Conservation (phyloP, 139 green algal species). For the Tetraselmis striata region DNA sequence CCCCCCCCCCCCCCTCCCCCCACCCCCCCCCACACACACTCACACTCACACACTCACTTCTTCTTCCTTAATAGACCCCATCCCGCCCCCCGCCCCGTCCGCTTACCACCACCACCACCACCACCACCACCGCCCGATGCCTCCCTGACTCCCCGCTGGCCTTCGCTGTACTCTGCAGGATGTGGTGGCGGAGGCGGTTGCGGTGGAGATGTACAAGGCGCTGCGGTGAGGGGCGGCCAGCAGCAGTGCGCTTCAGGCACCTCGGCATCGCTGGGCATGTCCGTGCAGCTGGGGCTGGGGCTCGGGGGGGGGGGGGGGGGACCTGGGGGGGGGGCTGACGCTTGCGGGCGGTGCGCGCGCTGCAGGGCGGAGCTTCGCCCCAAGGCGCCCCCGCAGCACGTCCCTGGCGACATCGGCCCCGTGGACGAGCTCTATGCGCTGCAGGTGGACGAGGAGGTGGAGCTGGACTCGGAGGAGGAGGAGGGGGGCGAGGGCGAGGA, state of each 20-base stretch:
- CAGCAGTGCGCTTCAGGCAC: background rate
- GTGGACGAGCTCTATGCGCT: constrained; percentile 36
- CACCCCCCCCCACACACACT: too few relatives aligned
- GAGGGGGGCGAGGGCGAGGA: constrained; percentile 27
- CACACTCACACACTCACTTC: too few relatives aligned
- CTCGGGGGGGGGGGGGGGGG: background rate
- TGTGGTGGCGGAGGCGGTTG: constrained; percentile 68
- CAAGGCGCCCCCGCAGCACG: constrained; percentile 7
- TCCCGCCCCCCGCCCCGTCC: too few relatives aligned
- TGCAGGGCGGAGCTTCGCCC: constrained; percentile 21
- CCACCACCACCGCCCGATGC: background rate
- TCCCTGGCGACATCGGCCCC: constrained; percentile 19
- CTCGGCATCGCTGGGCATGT: background rate
- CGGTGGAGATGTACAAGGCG: constrained; percentile 59
- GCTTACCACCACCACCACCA: too few relatives aligned
- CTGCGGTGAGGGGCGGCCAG: background rate
- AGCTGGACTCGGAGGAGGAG: constrained; percentile 8
- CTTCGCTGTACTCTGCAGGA: constrained; percentile 63
- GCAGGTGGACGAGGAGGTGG: constrained; percentile 28
- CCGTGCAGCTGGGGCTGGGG: background rate
- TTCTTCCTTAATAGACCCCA: too few relatives aligned
- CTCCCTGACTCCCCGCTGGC: background rate
- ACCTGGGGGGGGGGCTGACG: background rate
- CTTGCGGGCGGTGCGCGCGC: background rate
- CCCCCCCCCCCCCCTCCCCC: too few relatives aligned